Conservation (phyloP, 2,329 filamentous ascomycete species). For the Monosporascus sp. region DNA sequence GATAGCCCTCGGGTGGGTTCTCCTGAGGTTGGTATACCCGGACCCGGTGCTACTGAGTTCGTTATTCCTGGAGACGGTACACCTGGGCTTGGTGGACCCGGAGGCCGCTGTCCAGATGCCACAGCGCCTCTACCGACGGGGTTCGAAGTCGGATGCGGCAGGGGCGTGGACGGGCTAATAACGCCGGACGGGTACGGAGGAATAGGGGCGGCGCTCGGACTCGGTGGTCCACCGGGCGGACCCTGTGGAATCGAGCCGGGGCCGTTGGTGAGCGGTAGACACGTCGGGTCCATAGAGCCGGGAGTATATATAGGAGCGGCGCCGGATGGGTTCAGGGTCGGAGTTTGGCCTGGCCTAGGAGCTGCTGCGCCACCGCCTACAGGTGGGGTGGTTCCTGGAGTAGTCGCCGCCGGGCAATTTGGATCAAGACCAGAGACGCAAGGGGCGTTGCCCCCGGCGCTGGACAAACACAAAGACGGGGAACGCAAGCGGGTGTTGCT, state of each 20-base stretch:
- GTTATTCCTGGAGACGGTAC: no score
- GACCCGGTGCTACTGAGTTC: background rate
- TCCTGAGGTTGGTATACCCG: background rate
- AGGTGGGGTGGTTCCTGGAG: background rate
- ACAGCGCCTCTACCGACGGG: background rate
- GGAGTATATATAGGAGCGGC: conserved; percentile 2
- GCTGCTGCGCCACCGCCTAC: conserved; percentile 5
- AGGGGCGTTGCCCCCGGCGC: conserved; percentile 2
- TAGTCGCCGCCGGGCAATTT: conserved; percentile 6
- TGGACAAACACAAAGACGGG: conserved; percentile 3
- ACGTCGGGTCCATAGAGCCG: conserved; percentile 5
- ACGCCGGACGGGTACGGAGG: background rate
- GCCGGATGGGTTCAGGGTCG: conserved; percentile 4
- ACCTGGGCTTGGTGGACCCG: background rate
- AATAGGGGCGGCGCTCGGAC: background rate
- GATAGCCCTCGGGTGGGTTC: background rate
- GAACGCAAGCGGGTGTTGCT: background rate
- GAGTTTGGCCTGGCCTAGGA: conserved; percentile 3
- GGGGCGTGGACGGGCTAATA: background rate
- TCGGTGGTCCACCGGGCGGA: background rate
- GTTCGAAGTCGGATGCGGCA: background rate
- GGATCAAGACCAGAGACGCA: conserved; percentile 9
- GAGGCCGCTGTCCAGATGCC: background rate
- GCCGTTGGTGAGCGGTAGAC: background rate
- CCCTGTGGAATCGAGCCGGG: background rate